Conservation (phyloP, 2,329 filamentous ascomycete species). For the Claviceps monticola region DNA sequence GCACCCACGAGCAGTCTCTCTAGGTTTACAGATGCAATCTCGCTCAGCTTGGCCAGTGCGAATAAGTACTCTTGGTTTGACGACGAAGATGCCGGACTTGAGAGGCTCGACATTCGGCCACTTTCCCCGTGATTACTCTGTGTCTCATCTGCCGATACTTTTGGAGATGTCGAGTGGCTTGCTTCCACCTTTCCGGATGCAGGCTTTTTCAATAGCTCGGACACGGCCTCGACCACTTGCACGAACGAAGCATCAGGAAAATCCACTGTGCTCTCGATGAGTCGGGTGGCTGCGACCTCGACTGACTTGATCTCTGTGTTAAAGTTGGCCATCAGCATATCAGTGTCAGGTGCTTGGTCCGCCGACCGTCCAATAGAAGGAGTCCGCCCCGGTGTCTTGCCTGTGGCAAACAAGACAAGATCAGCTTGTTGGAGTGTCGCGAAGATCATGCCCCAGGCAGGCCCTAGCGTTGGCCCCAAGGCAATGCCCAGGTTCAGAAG, state of each 20-base stretch:
- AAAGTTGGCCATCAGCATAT: slow-evolving; percentile 49
- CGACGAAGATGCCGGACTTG: slow-evolving; percentile 28
- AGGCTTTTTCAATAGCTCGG: slow-evolving; percentile 47
- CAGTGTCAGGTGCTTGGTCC: slow-evolving; percentile 35
- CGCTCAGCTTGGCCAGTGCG: slow-evolving; percentile 59
- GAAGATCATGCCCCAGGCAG: slow-evolving; percentile 80
- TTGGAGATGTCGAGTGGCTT: slow-evolving; percentile 6
- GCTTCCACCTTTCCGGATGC: slow-evolving; percentile 11
- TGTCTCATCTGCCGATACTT: slow-evolving; percentile 13
- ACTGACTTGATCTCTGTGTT: slow-evolving; percentile 74
- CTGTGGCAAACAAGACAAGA: slow-evolving; percentile 59
- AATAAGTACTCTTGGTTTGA: slow-evolving; percentile 50
- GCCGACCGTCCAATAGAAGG: slow-evolving; percentile 31
- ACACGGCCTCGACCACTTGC: slow-evolving; percentile 62
- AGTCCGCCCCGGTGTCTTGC: slow-evolving; percentile 38
- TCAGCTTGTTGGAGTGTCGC: slow-evolving; percentile 90
- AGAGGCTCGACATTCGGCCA: slow-evolving; percentile 33
- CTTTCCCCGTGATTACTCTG: slow-evolving; percentile 23
- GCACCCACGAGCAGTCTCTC: slow-evolving; percentile 56
- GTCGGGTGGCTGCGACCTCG: slow-evolving; percentile 68
- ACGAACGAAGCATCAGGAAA: slow-evolving; percentile 75
- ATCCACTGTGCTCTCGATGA: slow-evolving; percentile 85
- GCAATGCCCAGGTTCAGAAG: slow-evolving; percentile 93
- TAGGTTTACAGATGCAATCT: slow-evolving; percentile 61
- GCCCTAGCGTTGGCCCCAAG: slow-evolving; percentile 71